phyloP scores from a whole-genome alignment of 2,329 filamentous ascomycete species.

The Pseudogymnoascus sp. region DNA sequence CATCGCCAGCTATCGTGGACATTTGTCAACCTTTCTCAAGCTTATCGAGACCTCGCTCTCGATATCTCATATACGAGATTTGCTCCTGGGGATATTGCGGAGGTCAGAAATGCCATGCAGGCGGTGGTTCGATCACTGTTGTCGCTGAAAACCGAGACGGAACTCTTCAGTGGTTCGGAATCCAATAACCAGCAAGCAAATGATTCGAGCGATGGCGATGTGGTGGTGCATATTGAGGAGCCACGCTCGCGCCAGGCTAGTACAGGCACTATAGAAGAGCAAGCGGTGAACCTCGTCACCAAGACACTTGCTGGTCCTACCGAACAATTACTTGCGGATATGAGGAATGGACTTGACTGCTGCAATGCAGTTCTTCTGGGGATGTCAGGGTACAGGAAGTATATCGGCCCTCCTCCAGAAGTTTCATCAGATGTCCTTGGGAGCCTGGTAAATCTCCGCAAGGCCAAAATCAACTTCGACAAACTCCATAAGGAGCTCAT shows the following conservation, averaged over 20 bases:
- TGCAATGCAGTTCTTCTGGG: constrained; percentile 51
- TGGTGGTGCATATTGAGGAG: constrained; percentile 34
- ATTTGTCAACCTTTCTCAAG: constrained; percentile 51
- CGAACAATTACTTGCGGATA: constrained; percentile 40
- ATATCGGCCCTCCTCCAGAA: constrained; percentile 40
- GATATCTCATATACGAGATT: constrained; percentile 52
- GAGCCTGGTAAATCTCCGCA: constrained; percentile 37
- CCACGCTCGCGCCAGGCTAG: constrained; percentile 24
- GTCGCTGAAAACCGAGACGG: constrained; percentile 44
- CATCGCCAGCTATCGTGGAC: constrained; percentile 43
- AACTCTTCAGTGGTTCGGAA: constrained; percentile 37
- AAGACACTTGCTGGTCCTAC: constrained; percentile 41
- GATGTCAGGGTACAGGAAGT: constrained; percentile 44
- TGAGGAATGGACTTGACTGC: constrained; percentile 39
- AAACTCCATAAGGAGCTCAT: constrained; percentile 42
- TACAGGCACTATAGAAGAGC: constrained; percentile 25
- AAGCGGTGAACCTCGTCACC: constrained; percentile 29
- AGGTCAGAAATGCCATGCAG: constrained; percentile 50
- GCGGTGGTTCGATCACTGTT: constrained; percentile 48
- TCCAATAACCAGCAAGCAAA: not conserved
- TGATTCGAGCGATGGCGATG: constrained; percentile 23
- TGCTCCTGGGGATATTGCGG: constrained; percentile 42
- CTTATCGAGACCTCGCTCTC: constrained; percentile 49
- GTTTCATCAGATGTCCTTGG: constrained; percentile 39
- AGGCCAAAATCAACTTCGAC: constrained; percentile 42